phyloP scores from a whole-genome alignment of 345 rosid genomes.

The Syzygium jambos region DNA sequence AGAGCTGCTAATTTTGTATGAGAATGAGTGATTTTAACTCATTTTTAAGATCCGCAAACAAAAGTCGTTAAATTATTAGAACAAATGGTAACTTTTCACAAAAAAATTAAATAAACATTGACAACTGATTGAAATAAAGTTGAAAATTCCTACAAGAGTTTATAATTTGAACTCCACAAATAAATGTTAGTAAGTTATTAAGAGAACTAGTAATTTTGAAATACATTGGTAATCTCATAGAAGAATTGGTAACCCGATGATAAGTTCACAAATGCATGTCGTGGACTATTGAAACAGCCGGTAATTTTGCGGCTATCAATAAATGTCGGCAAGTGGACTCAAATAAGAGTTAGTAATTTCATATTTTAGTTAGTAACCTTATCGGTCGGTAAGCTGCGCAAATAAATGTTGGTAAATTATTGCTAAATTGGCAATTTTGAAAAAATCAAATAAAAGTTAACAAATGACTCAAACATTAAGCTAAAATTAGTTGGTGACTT shows the following conservation, averaged over 20 bases:
- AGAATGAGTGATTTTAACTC: no score
- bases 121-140: no score
- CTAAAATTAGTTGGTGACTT: not conserved
- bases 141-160: not conserved
- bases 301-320: not conserved
- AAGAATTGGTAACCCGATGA: not conserved
- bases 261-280: not conserved
- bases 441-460: not conserved
- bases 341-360: not conserved
- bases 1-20: no score
- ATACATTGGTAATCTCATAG: not conserved
- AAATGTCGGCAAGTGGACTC: not conserved
- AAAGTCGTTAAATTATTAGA: no score
- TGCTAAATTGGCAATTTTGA: not conserved
- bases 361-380: not conserved
- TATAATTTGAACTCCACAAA: not conserved
- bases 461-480: not conserved
- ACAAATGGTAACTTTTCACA: no score
- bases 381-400: rapidly evolving
- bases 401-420: not conserved
- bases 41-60: no score
- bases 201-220: not conserved
- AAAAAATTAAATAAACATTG: no score
- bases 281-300: not conserved
- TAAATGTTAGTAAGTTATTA: not conserved